Percentiles rank a stretch among this genome's conserved stretches.
Conservation (phyloP, 768 basidiomycete genomes). For the Tylopilus plumbeoviolaceoides region DNA sequence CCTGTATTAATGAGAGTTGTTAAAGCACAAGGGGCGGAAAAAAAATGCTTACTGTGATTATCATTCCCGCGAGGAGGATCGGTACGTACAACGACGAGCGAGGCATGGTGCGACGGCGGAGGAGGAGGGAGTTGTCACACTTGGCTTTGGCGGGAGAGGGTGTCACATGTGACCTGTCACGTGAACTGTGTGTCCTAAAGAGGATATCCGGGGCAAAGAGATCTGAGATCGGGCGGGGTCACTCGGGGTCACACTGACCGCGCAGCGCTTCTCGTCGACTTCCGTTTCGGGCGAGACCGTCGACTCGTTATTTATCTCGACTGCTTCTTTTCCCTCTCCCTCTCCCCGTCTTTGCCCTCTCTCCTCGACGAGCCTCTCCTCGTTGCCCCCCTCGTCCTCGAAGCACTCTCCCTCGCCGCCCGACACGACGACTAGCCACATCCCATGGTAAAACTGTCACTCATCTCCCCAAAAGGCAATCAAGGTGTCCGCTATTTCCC, state of each 20-base stretch:
- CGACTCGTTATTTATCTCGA: conserved; percentile 31
- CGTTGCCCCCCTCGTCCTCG: conserved; percentile 16
- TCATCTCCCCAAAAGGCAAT: conserved; percentile 69
- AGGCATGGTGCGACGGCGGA: conserved; percentile 45
- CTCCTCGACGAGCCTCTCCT: conserved; percentile 10
- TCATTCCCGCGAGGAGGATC: conserved; percentile 87
- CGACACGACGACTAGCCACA: conserved; percentile 9
- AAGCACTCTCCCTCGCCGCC: conserved; percentile 11
- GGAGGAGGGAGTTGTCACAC: conserved; percentile 5
- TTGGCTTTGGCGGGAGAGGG: neutral
- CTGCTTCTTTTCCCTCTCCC: conserved; percentile 29
- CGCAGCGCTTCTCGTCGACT: conserved; percentile 29
- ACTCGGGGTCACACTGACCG: conserved; percentile 25
- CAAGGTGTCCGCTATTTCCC: conserved; percentile 70
- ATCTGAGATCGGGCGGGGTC: conserved; percentile 27
- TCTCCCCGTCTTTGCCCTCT: conserved; percentile 9
- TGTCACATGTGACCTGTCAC: conserved; percentile 21
- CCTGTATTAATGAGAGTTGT: conserved; percentile 36
- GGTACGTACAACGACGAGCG: conserved; percentile 60
- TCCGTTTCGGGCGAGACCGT: conserved; percentile 22
- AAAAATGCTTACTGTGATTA: conserved; percentile 64
- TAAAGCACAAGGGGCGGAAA: neutral
- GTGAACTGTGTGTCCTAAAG: conserved; percentile 11
- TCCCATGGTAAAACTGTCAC: conserved; percentile 64
- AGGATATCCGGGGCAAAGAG: conserved; percentile 1